These are phyloP conservation scores for Yamadazyma dushanensis DNA, from an alignment of 1,139 yeast species.

Conservation along the genomic window DNA sequence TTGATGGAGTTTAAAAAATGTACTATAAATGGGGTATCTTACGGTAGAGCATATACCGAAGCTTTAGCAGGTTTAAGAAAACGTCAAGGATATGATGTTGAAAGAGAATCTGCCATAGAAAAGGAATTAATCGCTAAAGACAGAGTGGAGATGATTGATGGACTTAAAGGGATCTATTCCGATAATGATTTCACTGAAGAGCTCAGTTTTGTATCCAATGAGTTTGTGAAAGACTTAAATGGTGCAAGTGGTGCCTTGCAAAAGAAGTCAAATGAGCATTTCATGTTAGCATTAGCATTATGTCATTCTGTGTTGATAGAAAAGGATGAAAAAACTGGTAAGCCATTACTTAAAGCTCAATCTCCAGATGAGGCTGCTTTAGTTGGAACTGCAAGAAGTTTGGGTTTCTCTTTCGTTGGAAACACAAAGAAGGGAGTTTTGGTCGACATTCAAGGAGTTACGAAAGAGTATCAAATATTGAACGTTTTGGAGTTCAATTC, in stretches of 20 bases:
- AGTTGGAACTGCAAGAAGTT: conserved; percentile 58
- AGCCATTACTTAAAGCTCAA: conserved; percentile 51
- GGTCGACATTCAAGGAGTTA: conserved; percentile 44
- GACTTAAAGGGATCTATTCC: conserved; percentile 21
- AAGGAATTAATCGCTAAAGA: conserved; percentile 39
- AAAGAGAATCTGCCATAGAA: conserved; percentile 43
- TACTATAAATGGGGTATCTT: conserved; percentile 53
- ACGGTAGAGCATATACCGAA: conserved; percentile 64
- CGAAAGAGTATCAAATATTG: conserved; percentile 46
- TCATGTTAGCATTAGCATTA: conserved; percentile 53
- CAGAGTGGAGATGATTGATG: conserved; percentile 35
- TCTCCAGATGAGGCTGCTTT: conserved; percentile 68
- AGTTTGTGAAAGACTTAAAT: conserved; percentile 41
- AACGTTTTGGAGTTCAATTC: conserved; percentile 56
- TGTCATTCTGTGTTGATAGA: conserved; percentile 65
- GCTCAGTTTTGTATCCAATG: conserved; percentile 49
- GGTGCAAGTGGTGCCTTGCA: conserved; percentile 31
- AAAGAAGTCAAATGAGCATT: conserved; percentile 44
- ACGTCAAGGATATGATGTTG: conserved; percentile 56
- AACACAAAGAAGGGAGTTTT: conserved; percentile 46
- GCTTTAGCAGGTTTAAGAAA: conserved; percentile 60
- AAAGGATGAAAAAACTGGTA: conserved; percentile 36
- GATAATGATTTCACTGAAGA: conserved; percentile 37
- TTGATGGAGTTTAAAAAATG: conserved; percentile 63
- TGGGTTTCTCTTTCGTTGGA: conserved; percentile 53